Evolutionary conservation across 208 protist genomes (phyloP), one percentile per base, ranked within the genome.

Genomic region (Acanthamoeba royreba): DNA sequence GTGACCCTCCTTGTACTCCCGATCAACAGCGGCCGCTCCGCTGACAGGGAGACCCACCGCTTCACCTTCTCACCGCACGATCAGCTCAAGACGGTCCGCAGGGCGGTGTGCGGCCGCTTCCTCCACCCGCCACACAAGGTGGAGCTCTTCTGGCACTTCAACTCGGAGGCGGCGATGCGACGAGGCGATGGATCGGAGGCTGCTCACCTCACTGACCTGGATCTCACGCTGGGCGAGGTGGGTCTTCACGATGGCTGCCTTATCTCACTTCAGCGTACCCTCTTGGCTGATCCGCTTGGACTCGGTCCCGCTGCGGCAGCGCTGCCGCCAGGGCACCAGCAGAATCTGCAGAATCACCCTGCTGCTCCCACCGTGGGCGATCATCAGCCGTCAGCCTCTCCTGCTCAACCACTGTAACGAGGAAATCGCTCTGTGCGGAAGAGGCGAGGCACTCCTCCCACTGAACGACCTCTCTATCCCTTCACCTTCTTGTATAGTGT

Each of bases 41-140:
- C 42, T 3, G 72, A 83, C 72, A 83, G 28, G 38, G 43, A 83
- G 43, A 52, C 72, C 25, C 42, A 52, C n/a, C 72, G 72, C 72
- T 83, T 83, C 72, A 83, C 72, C 72, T 83, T 83, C 72, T 83
- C 72, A 45, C 72, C 72, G 5, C 43, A n/a, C 43, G 72, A 83
- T 35, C 72, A 83, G 0, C 13, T 83, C 38, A 83, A 83, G 72
- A 52, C 38, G n/a, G 72, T 83, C 43, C 38, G 72, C 0, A 38
- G 72, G 13, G 42, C 72, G 11, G 42, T 83, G 11, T 83, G 72
- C 72, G 72, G 72, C 25, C 38, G 72, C 72, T 83, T 83, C 72
- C 72, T 83, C 25, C 42, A 53, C 43, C 72, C 72, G 15, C 72
- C 72, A 0, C 72, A 83, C 72, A 83, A 83, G 28, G 72, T 83